These are phyloP conservation scores for Talaromyces liani DNA, from an alignment of 495 filamentous ascomycete genomes.

Conservation along the genomic window DNA sequence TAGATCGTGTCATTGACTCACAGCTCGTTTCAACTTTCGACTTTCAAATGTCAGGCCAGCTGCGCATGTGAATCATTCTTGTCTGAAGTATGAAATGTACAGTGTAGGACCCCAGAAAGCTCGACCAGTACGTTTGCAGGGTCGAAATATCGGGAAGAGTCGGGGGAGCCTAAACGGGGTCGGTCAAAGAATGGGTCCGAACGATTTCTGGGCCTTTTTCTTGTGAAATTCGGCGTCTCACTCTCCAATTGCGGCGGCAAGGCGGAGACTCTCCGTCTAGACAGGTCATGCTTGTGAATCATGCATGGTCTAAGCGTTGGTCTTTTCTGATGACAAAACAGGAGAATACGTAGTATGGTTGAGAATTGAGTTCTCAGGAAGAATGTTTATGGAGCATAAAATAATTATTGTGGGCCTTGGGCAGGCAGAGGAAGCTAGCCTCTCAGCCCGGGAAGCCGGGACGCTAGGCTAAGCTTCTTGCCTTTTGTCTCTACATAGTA, in stretches of 20 bases:
- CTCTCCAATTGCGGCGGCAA: neutral
- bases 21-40: neutral
- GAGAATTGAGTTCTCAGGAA: neutral
- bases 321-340: neutral
- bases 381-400: neutral
- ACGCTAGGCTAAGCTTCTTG: neutral
- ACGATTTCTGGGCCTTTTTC: neutral
- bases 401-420: neutral
- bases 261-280: neutral
- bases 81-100: neutral
- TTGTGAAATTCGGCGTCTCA: neutral
- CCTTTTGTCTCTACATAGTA: neutral
- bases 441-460: constrained; percentile 2
- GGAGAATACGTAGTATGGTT: too few species aligned
- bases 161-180: constrained; percentile 1
- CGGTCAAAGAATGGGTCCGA: neutral
- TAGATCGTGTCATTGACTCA: neutral
- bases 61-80: neutral
- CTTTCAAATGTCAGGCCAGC: neutral
- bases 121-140: neutral
- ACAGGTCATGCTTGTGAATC: neutral
- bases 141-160: constrained; percentile 10
- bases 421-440: neutral
- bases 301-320: neutral
- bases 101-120: neutral